Conservation (phyloP, 1,284 basidiomycete species). For the Apiotrichum akiyoshidainum region DNA sequence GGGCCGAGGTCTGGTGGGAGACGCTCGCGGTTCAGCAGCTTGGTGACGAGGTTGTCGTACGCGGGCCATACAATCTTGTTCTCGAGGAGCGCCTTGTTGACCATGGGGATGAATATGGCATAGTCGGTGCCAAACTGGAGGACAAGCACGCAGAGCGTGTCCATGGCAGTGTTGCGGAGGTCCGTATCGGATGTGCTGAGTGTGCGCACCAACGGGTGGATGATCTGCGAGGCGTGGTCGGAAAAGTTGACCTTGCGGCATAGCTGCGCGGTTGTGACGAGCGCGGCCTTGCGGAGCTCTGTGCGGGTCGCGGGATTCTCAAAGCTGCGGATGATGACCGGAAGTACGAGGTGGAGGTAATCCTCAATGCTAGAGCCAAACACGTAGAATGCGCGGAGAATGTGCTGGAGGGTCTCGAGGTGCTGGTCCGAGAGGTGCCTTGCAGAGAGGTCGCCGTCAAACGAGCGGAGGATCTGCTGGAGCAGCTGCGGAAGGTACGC, state of each 20-base stretch:
- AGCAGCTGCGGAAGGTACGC: conserved; percentile 92
- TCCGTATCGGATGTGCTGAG: conserved; percentile 75
- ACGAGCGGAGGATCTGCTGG: conserved; percentile 81
- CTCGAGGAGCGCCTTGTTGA: conserved; percentile 81
- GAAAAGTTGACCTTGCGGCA: conserved; percentile 95
- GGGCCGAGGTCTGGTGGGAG: conserved; percentile 63
- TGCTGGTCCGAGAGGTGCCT: conserved; percentile 62
- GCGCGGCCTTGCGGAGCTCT: conserved; percentile 78
- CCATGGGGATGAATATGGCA: conserved; percentile 93
- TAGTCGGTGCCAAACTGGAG: conserved; percentile 94
- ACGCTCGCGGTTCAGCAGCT: conserved; percentile 86
- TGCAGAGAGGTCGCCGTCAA: conserved; percentile 70
- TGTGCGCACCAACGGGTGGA: conserved; percentile 90
- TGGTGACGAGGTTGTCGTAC: conserved; percentile 84
- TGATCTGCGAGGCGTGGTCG: conserved; percentile 96
- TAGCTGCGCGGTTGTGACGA: conserved; percentile 86
- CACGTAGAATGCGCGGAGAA: conserved; percentile 74
- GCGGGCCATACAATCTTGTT: conserved; percentile 77
- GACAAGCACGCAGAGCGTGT: conserved; percentile 86
- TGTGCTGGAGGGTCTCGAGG: conserved; percentile 85
- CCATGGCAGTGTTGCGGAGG: conserved; percentile 81
- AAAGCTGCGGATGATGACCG: conserved; percentile 87
- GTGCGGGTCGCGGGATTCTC: conserved; percentile 76
- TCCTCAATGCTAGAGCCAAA: conserved; percentile 98
- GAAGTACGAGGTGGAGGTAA: conserved; percentile 94